Evolutionary conservation across 2,329 filamentous ascomycete species (phyloP), one percentile per base, ranked within the genome.

Genomic region (Alternaria novae-zelandiae): DNA sequence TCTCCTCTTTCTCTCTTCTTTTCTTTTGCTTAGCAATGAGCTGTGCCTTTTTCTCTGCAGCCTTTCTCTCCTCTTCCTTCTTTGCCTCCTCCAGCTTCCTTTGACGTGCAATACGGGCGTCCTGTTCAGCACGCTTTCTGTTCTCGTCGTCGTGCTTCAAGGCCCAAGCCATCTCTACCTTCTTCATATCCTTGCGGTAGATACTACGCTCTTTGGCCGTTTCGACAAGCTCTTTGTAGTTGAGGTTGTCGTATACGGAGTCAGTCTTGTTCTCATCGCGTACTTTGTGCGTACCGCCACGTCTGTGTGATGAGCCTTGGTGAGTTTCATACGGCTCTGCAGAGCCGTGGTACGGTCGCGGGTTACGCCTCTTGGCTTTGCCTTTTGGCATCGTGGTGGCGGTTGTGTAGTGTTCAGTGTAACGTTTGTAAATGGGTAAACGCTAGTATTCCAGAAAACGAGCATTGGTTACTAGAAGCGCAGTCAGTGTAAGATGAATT

Each of bases 151-250:
- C 26, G 2, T 70, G 60, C 9, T 68, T 74, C 5, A 78, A 50
- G 6, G 56, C 60, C n/a, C 62, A 65, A 8, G 70, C 70, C 70
- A 78, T 75, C 43, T 70, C 66, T 26, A 61, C 61, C 47, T 79
- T 79, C 49, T 69, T 71, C 71, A 77, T 74, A 26, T 78, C 74
- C 32, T 77, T 76, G 12, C 65, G 51, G n/a, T 69, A 75, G 49
- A 74, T 51, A 11, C 66, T 61, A 3, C 67, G 66, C n/a, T 67
- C 71, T 15, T 68, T 70, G 8, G 67, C 61, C 5, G 66, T 67
- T 15, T 54, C 32, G 7, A 69, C 53, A 0, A 79, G 72, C 26
- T 74, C 70, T 21, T 64, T 63, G 43, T 74, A 70, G 32, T 66
- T 70, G 49, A 65, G 69, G 5, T 67, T 54, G 43, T 79, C 77